Base-by-base conservation (phyloP, 2,329 filamentous ascomycete genomes). In the Pestalotiopsis sp. region DNA sequence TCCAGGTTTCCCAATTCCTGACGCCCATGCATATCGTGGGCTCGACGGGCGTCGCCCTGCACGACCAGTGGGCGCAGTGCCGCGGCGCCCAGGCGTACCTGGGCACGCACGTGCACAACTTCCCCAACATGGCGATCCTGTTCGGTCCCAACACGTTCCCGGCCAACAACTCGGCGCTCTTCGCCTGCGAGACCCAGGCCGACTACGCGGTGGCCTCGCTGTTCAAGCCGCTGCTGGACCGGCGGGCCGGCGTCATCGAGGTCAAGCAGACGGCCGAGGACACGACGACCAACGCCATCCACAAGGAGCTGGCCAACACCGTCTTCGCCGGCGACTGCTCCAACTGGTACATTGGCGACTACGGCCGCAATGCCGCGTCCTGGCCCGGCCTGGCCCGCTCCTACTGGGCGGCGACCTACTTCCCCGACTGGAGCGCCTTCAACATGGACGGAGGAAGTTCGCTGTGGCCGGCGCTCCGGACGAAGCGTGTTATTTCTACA, bases 281-380 rank as follows among this genome's bases (percentile, higher is more conserved):
- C 52, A 67, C 73, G 3, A 77, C 72, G 41, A 74, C 75, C 2
- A 76, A 77, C 11, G 64, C 68, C 2, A 73, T 83, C 0, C 76
- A 83, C 20, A 41, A 65, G 13, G 68, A 76, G 17, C 72, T 83
- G 0, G 60, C 70, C 11, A 73, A 77, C 49, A 78, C 76, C 0
- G 81, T 83, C 3, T 83, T 81, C 64, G 69, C 75, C 13, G 78
- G 73, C 0, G 79, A 75, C 36, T 83, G 81, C 66, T 79, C 76
- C 20, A 83, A 83, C 69, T 83, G 80, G 81, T 82, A 83, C 68
- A 81, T 83, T 57, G 76, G 77, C 68, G 70, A 75, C 5, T 72
- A 73, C 25, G 81, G 81, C 0, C 75, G 79, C 3, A 83, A 83
- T 64, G 71, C 78, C 0, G 80, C 80, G 1, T 79, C 77, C 3